Evolutionary conservation across 306 rosid species (phyloP).

Genomic region (Glycine soja): DNA sequence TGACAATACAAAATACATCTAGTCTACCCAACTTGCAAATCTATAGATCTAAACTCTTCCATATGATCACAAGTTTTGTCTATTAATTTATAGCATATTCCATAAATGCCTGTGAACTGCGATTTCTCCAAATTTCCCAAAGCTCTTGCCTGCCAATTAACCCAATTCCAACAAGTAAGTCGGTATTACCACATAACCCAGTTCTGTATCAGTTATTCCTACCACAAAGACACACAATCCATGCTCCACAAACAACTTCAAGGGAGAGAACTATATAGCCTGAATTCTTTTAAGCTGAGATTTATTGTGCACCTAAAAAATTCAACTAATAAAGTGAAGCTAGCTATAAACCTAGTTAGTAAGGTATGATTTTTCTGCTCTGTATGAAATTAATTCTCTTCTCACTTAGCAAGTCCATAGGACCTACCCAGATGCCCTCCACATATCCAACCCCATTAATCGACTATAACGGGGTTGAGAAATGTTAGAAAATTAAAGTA

Average conservation of each 20-base stretch:
- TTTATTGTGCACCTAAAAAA: not conserved
- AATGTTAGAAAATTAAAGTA: conserved; percentile 4
- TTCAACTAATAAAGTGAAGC: not conserved
- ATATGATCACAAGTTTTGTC: not conserved
- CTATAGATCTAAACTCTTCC: not conserved
- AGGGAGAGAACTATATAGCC: not conserved
- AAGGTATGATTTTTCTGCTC: too few species aligned
- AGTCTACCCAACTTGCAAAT: conserved; percentile 18
- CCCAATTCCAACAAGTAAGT: not conserved
- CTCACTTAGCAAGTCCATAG: not conserved
- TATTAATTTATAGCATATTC: not conserved
- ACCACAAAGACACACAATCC: not conserved
- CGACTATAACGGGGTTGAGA: not conserved
- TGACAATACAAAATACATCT: not conserved
- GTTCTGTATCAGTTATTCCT: not conserved
- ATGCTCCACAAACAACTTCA: not conserved
- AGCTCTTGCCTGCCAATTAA: too few species aligned
- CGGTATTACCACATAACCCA: not conserved
- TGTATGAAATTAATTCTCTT: not conserved
- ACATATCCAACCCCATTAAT: conserved; percentile 4
- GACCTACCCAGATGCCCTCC: not conserved
- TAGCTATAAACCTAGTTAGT: not conserved
- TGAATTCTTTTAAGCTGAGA: not conserved
- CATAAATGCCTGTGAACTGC: conserved; percentile 14
- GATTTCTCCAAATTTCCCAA: conserved; percentile 9